Base-by-base conservation (phyloP, 345 rosid species). In the Litchi chinensis region DNA sequence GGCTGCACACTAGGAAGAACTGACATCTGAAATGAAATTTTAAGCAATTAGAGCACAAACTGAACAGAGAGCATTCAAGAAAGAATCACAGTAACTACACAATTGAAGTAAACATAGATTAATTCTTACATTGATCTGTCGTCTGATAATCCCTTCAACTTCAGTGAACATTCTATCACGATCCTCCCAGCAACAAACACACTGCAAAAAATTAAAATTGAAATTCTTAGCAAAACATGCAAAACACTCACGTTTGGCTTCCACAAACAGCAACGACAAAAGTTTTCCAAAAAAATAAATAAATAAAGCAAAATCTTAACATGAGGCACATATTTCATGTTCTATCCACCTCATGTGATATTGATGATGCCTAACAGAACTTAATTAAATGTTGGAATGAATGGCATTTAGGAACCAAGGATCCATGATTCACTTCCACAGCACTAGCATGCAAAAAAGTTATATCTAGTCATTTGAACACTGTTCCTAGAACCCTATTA, bases 1-100 rank as follows among this genome's bases (percentile, higher is more conserved):
- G 99, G 99, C 79, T 96, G 99, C 72, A 96, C 98, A 70, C 98
- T 96, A 15, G 99, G 99, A 74, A 96, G 89, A 80, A 90, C 92
- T 21, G 98, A 90, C 91, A 90, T 87, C 99, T 96, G 92, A 75
- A 76, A 83, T 24, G 26, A 76, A 22, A 62, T 28, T 77, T 71
- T 5, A 54, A 24, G 21, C 16, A 56, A 28, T 79, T 62, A 62
- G 59, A 28, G 13, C 73, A 73, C 15, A 59, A 26, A 54, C 15
- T 24, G 21, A 15, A 16, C 16, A 46, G 8, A 71, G 57, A 46
- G 43, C 12, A 21, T 9, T 67, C 16, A 72, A 43, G 48, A 6
- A 12, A 44, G 43, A 32, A 21, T n/a, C 41, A 21, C 4, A 32
- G 43, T 5, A n/a, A 50, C 73, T 18, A n/a, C 6, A 5, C 67